Percentiles rank a stretch among this genome's conserved stretches.
These are phyloP conservation scores for Puccinellia tenuiflora DNA, from an alignment of 176 grass and related monocot genomes.

Conservation along the genomic window DNA sequence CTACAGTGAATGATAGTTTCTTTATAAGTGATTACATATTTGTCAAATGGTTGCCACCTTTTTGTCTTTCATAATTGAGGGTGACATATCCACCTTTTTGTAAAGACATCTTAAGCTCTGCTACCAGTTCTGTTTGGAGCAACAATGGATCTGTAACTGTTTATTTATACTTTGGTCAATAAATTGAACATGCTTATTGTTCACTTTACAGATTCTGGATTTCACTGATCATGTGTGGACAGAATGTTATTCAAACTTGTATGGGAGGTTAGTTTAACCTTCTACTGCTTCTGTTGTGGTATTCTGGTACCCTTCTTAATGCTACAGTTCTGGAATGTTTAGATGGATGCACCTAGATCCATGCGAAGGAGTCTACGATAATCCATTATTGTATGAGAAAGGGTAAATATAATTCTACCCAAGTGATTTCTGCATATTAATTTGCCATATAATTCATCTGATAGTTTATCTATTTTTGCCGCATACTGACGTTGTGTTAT, in stretches of 20 bases:
- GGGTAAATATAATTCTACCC: conserved; percentile 42
- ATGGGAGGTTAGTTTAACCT: conserved; percentile 64
- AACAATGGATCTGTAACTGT: not conserved
- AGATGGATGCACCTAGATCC: conserved; percentile 99
- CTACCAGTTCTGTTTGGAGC: not conserved
- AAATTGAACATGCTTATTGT: conserved; percentile 18
- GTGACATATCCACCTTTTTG: not conserved
- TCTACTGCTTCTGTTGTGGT: conserved; percentile 6
- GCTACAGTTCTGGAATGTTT: conserved; percentile 32
- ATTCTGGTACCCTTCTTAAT: conserved; percentile 29
- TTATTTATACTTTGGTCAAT: conserved; percentile 4
- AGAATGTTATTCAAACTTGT: conserved; percentile 73
- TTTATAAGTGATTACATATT: not conserved
- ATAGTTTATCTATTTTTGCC: conserved; percentile 12
- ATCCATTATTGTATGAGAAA: conserved; percentile 92
- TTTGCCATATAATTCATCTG: conserved; percentile 18
- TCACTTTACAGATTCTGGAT: conserved; percentile 69
- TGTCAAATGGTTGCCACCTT: not conserved
- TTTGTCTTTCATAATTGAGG: not conserved
- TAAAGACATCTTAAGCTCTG: not conserved
- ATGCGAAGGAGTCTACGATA: conserved; percentile 89
- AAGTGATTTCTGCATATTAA: conserved; percentile 28
- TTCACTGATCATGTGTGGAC: conserved; percentile 99
- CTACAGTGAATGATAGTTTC: conserved; percentile 16
- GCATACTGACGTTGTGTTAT: conserved; percentile 30